Evolutionary conservation across 1,284 basidiomycete genomes (phyloP).

Genomic region (Puccinia coronata): DNA sequence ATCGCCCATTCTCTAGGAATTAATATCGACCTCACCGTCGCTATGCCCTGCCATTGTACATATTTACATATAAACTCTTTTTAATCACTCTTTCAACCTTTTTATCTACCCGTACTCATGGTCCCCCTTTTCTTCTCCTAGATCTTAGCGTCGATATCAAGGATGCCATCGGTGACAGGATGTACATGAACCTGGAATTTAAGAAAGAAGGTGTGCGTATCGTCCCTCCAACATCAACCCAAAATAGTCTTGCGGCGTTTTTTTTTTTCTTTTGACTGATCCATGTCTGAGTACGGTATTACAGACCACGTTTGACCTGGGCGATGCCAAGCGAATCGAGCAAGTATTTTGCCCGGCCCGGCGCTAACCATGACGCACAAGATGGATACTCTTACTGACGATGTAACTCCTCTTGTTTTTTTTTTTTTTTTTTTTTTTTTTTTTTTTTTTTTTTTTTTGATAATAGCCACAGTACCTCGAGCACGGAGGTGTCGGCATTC

Average conservation of each 20-base stretch:
- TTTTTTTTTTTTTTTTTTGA: too few species aligned
- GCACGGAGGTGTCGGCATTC: slow-evolving; percentile 55
- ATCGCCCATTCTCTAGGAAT: slow-evolving; percentile 70
- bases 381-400: too few species aligned
- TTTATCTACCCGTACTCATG: not conserved
- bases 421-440: too few species aligned
- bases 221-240: too few species aligned
- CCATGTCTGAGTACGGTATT: not conserved
- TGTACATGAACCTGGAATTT: slow-evolving; percentile 81
- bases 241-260: too few species aligned
- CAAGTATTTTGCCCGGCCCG: slow-evolving; percentile 57
- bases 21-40: slow-evolving; percentile 85
- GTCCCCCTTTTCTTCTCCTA: slow-evolving; percentile 57
- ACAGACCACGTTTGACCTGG: slow-evolving; percentile 77
- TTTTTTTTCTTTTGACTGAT: too few species aligned
- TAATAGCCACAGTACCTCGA: not conserved
- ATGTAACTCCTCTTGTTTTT: too few species aligned
- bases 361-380: too few species aligned
- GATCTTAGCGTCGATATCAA: slow-evolving; percentile 83
- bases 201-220: slow-evolving; percentile 76
- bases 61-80: too few species aligned
- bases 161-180: slow-evolving; percentile 85
- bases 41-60: slow-evolving; percentile 88
- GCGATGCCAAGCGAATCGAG: slow-evolving; percentile 75
- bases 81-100: not conserved